Conservation (phyloP, 1,139 yeast species). For the Scheffersomyces segobiensis region DNA sequence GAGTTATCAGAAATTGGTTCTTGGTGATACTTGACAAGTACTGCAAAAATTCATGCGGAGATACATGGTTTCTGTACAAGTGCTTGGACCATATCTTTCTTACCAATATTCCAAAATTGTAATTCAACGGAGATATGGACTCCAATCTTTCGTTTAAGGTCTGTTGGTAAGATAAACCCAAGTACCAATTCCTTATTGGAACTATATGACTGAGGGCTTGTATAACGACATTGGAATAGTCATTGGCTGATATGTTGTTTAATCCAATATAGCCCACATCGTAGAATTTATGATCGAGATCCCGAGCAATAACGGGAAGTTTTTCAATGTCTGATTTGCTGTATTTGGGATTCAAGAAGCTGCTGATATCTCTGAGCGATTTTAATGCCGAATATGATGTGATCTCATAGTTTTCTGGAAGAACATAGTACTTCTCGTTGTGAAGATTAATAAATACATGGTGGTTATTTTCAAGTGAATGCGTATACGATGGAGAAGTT, state of each 20-base stretch:
- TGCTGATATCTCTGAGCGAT: slow-evolving; percentile 51
- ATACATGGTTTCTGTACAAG: slow-evolving; percentile 59
- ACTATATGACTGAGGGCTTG: slow-evolving; percentile 57
- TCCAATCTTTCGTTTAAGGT: slow-evolving; percentile 10
- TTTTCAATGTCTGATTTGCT: slow-evolving; percentile 28
- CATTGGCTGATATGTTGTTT: slow-evolving; percentile 49
- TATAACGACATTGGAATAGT: slow-evolving; percentile 57
- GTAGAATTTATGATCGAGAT: slow-evolving; percentile 48
- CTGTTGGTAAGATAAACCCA: slow-evolving; percentile 26
- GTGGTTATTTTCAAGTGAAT: slow-evolving; percentile 62
- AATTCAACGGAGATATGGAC: slow-evolving; percentile 25
- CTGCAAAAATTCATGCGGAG: slow-evolving; percentile 67
- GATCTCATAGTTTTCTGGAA: slow-evolving; percentile 62
- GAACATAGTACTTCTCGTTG: slow-evolving; percentile 48
- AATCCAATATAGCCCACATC: slow-evolving; percentile 67
- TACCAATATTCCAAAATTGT: slow-evolving; percentile 43
- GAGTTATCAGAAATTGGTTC: slow-evolving; percentile 38
- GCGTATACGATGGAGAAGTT: slow-evolving; percentile 66
- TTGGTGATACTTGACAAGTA: slow-evolving; percentile 42
- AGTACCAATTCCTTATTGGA: slow-evolving; percentile 51
- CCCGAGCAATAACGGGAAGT: slow-evolving; percentile 22
- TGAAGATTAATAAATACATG: slow-evolving; percentile 61
- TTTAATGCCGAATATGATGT: slow-evolving; percentile 23
- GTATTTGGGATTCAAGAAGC: slow-evolving; percentile 55
- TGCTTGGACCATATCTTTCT: slow-evolving; percentile 66